A percentile compares a stretch with the other conserved stretches of the same genome.
phyloP scores from a whole-genome alignment of 768 basidiomycete species.

The Leccinum uliginosum region DNA sequence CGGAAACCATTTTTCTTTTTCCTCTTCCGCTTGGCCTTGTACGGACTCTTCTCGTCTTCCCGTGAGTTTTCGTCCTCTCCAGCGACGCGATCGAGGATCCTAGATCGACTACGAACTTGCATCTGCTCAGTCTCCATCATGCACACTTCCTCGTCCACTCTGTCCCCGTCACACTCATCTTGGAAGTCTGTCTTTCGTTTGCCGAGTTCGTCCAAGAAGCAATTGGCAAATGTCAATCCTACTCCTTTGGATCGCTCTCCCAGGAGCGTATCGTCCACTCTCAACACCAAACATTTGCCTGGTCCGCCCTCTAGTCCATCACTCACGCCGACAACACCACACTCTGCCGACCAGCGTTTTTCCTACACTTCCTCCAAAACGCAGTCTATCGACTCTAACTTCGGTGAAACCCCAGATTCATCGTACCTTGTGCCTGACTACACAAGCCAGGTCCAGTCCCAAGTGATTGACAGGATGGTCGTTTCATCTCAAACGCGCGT shows the following conservation, averaged over 20 bases:
- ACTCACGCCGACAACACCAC: slow-evolving; percentile 51
- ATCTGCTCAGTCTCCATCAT: slow-evolving; percentile 10
- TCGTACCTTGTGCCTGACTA: slow-evolving; percentile 29
- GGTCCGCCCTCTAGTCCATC: slow-evolving; percentile 43
- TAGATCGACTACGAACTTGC: slow-evolving; percentile 22
- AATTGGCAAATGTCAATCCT: slow-evolving; percentile 30
- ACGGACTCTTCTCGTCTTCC: slow-evolving; percentile 6
- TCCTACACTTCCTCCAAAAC: slow-evolving; percentile 79
- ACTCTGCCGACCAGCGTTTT: slow-evolving; percentile 56
- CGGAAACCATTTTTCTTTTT: slow-evolving; percentile 21
- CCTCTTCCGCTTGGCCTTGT: background rate
- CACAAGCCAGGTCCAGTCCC: slow-evolving; percentile 10
- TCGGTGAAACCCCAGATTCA: slow-evolving; percentile 27
- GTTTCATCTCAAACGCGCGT: slow-evolving; percentile 8
- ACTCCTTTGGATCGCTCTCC: slow-evolving; percentile 47
- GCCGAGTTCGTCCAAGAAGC: slow-evolving; percentile 62
- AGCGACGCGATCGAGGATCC: slow-evolving; percentile 19
- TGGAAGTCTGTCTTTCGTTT: slow-evolving; percentile 80
- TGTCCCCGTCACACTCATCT: slow-evolving; percentile 27
- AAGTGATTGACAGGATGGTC: slow-evolving; percentile 19
- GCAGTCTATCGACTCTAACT: slow-evolving; percentile 68
- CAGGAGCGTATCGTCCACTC: slow-evolving; percentile 27
- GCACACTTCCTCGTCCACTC: slow-evolving; percentile 22
- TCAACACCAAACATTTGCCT: slow-evolving; percentile 11
- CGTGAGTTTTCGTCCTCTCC: slow-evolving; percentile 4